These are phyloP conservation scores for Thermothielavioides terrestris DNA, from an alignment of 495 filamentous ascomycete species.

Conservation along the genomic window DNA sequence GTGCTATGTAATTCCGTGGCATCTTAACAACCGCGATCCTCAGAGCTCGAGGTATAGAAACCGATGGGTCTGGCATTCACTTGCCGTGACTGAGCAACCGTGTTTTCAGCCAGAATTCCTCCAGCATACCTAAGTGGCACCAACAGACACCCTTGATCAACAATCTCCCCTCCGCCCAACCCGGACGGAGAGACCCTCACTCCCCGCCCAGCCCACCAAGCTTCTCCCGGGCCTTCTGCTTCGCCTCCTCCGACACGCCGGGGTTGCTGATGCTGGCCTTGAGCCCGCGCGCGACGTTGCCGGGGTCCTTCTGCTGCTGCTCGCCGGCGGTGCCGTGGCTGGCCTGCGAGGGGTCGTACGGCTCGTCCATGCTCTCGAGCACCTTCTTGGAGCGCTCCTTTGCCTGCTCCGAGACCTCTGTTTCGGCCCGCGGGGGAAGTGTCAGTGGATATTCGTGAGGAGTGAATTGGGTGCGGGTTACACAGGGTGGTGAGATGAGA, in stretches of 20 bases:
- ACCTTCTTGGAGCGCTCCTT: constrained; percentile 38
- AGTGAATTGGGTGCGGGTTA: too few species aligned
- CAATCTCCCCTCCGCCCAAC: too few species aligned
- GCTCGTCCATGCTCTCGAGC: constrained; percentile 31
- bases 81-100: too few species aligned
- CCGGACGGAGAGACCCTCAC: background rate
- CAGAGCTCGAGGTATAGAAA: too few species aligned
- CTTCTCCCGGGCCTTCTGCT: constrained; percentile 35
- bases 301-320: constrained; percentile 30
- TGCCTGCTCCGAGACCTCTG: constrained; percentile 37
- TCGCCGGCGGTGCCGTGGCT: background rate
- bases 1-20: too few species aligned
- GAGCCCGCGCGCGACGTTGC: constrained; percentile 35
- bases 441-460: too few species aligned
- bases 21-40: too few species aligned
- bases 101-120: too few species aligned
- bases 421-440: background rate
- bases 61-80: too few species aligned
- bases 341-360: constrained; percentile 18
- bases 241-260: constrained; percentile 37
- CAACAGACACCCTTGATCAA: too few species aligned
- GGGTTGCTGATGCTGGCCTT: constrained; percentile 39
- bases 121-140: too few species aligned
- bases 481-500: background rate
- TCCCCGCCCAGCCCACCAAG: constrained; percentile 4